Evolutionary conservation across 768 basidiomycete genomes (phyloP).

Genomic region (Pleurotus ostreatus): DNA sequence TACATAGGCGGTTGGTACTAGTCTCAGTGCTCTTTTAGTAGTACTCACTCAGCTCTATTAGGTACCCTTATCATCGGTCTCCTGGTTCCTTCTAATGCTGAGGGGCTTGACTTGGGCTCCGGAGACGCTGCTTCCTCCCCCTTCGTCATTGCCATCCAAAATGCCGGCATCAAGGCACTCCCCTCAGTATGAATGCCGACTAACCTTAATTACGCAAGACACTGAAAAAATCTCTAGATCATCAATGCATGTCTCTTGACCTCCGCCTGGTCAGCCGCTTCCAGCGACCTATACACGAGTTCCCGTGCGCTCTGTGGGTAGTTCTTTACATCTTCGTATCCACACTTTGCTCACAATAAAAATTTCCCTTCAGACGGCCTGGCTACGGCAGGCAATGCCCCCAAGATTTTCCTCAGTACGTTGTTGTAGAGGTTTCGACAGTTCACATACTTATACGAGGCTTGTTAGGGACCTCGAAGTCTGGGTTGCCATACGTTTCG

Average conservation of each 20-base stretch:
- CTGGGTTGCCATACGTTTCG: slow-evolving; percentile 74
- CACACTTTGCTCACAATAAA: slow-evolving; percentile 6
- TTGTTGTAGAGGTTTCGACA: background rate
- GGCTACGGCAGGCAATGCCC: slow-evolving; percentile 76
- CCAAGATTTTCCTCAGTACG: slow-evolving; percentile 60
- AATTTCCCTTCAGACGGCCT: slow-evolving; percentile 58
- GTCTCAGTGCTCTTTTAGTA: no score
- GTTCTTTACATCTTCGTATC: background rate
- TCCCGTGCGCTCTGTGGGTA: slow-evolving; percentile 79
- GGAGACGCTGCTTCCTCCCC: slow-evolving; percentile 75
- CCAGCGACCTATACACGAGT: slow-evolving; percentile 85
- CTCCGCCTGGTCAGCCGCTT: slow-evolving; percentile 91
- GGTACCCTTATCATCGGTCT: slow-evolving; percentile 78
- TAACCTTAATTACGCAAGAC: slow-evolving; percentile 1
- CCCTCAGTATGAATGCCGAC: slow-evolving; percentile 56
- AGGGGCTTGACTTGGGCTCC: slow-evolving; percentile 42
- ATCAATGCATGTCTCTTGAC: slow-evolving; percentile 83
- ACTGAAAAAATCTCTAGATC: slow-evolving; percentile 35
- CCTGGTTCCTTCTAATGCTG: slow-evolving; percentile 71
- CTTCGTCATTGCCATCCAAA: slow-evolving; percentile 86
- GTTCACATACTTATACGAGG: background rate
- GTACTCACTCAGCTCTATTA: slow-evolving; percentile 17
- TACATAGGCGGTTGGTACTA: slow-evolving; percentile 38
- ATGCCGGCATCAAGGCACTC: slow-evolving; percentile 81
- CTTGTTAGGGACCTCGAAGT: slow-evolving; percentile 41